A percentile compares a stretch with the other conserved stretches of the same genome.
Conservation (phyloP, 2,329 filamentous ascomycete genomes). For the Leptographium flavum region DNA sequence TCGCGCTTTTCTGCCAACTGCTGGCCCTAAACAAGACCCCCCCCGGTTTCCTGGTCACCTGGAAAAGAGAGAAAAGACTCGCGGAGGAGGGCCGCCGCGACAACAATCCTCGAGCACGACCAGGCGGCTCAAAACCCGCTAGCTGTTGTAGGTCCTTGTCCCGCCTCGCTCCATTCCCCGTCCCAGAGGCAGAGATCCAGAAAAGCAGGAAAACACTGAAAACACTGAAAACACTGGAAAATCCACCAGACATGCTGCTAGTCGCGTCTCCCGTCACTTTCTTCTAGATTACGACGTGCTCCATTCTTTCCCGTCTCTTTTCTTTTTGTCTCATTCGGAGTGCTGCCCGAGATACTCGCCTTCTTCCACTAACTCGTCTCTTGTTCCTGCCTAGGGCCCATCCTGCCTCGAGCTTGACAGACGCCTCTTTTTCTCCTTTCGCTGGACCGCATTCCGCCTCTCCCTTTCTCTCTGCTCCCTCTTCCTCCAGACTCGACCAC, state of each 20-base stretch:
- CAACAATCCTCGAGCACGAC: background rate
- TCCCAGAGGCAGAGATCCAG: background rate
- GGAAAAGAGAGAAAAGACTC: background rate
- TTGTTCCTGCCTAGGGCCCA: background rate
- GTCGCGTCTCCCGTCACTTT: slow-evolving; percentile 1
- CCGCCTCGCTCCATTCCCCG: background rate
- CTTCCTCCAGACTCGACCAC: background rate
- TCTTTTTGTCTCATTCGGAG: background rate
- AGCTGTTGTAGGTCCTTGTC: background rate
- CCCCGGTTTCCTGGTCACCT: background rate
- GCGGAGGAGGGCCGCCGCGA: background rate
- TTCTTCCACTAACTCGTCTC: background rate
- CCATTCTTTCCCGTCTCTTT: slow-evolving; percentile 2
- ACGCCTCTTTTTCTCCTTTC: background rate
- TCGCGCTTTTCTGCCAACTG: slow-evolving; percentile 8
- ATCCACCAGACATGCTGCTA: background rate
- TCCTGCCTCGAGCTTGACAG: background rate
- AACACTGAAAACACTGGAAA: too few relatives aligned
- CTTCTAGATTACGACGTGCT: slow-evolving; percentile 1
- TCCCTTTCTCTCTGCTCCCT: background rate
- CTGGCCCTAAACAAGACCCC: slow-evolving; percentile 6
- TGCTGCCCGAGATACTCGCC: background rate
- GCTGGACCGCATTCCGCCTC: background rate
- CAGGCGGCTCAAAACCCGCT: background rate
- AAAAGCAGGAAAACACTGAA: too few relatives aligned